Evolutionary conservation across 1,284 basidiomycete species (phyloP), one percentile per base, ranked within the genome.

Genomic region (Apiotrichum domesticum): DNA sequence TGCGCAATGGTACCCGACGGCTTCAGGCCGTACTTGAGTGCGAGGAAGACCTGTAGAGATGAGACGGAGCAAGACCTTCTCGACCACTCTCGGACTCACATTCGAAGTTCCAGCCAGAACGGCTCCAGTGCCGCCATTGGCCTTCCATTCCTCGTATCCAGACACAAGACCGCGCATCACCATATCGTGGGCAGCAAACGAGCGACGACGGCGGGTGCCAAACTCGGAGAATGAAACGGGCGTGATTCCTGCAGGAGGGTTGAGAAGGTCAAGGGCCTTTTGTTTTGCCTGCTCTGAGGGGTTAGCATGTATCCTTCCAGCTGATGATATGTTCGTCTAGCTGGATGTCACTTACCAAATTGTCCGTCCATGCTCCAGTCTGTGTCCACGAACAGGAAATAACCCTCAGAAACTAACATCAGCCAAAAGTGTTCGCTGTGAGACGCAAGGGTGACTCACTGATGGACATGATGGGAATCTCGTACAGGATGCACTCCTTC

Each of bases 401-500:
- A 83, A 1, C 78, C 77, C 64, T 83, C 79, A 47, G 71, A 73
- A 35, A 59, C 52, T 56, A 43, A 0, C 39, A 44, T 59, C 47
- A 56, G 51, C 53, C 44, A 10, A 40, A 40, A 8, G 6, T 14
- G 4, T 37, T 47, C 15, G 6, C 14, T 33, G 35, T 45, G 8
- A 29, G 29, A 82, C 77, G 90, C 85, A 75, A 89, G 29, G 29
- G 8, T 33, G 29, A 82, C 77, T 91, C 85, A 75, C 89, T 79
- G 64, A 86, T 87, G 8, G 90, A 85, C 90, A 97, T 92, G 47
- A 97, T 79, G 2, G 91, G 93, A 0, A 98, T 92, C 77, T 98
- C 95, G 85, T 96, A 99, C 15, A 97, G 78, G 58, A 98, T 97
- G 6, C 89, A 85, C 63, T 97, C 91, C 1, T 79, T 78, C 95